Evolutionary conservation across 306 rosid species (phyloP), one percentile per base, ranked within the genome.

Genomic region (Prunus fruticosa): DNA sequence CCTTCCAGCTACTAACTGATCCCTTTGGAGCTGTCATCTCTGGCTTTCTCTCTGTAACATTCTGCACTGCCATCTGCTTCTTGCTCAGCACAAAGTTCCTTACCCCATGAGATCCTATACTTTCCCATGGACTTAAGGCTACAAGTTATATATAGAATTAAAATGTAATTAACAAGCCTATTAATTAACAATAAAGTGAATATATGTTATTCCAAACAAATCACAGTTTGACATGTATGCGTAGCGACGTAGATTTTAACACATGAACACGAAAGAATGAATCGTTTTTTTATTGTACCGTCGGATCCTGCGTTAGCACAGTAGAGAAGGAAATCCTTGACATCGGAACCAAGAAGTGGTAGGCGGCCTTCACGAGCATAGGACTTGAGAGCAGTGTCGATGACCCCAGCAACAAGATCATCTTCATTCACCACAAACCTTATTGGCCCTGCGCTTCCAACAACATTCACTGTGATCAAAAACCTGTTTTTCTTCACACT

Each of bases 71-170:
- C 54, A n/a, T 83, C 69, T 80, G 84, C 71, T 83, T 89, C 84
- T 86, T 91, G 82, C 86, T 79, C 57, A 91, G 82, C 80, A 82
- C 76, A 82, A 91, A 85, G 47, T 77, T 87, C 80, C 89, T 77
- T 13, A 18, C 85, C 19, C 85, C 89, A 49, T 77, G 62, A 67
- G 84, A 77, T 75, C 93, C 93, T 57, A 91, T 87, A 14, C 71
- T 30, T 58, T 88, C 95, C 86, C 57, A 49, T 18, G 89, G 89
- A 77, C 76, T 89, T 80, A 89, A 75, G 75, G 89, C 97, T 91
- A 78, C 71, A 65, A 2, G 45, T 6, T 52, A 6, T 4, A 4
- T 61, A 13, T 38, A 6, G 2, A 38, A 7, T 38, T 38, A 38
- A 38, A 38, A 38, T 38, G 43, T 14, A 27, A 15, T 61, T 5